Conservation (phyloP, 1,284 basidiomycete species). For the Malassezia slooffiae region DNA sequence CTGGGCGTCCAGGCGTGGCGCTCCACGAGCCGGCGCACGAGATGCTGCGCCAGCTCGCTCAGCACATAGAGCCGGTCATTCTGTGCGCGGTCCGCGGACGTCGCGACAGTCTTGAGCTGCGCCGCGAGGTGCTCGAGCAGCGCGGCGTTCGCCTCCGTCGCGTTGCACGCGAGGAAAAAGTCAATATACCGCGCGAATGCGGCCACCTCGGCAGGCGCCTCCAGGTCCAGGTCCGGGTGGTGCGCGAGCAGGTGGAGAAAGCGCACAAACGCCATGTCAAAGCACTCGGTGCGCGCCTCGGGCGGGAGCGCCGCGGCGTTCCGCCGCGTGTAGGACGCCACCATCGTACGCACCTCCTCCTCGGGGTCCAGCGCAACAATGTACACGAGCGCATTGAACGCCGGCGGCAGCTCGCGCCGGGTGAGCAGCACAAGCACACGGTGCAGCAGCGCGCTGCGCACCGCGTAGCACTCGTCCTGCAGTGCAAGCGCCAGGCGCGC, state of each 20-base stretch:
- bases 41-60: slow-evolving; percentile 74
- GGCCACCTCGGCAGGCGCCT: slow-evolving; percentile 61
- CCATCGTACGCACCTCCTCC: slow-evolving; percentile 39
- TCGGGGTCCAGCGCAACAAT: slow-evolving; percentile 86
- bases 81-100: slow-evolving; percentile 7
- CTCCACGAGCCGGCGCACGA: slow-evolving; percentile 64
- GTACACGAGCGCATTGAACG: slow-evolving; percentile 75
- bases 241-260: slow-evolving; percentile 78
- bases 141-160: slow-evolving; percentile 57
- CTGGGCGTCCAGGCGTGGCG: slow-evolving; percentile 63
- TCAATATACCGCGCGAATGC: slow-evolving; percentile 57
- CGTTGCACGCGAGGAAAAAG: slow-evolving; percentile 71
- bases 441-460: slow-evolving; percentile 65
- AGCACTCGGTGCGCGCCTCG: slow-evolving; percentile 17
- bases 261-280: slow-evolving; percentile 74
- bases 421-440: slow-evolving; percentile 62
- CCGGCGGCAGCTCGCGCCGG: slow-evolving; percentile 56
- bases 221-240: slow-evolving; percentile 76
- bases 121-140: slow-evolving; percentile 70
- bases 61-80: slow-evolving; percentile 68
- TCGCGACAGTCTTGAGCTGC: slow-evolving; percentile 66
- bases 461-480: slow-evolving; percentile 77
- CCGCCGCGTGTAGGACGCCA: slow-evolving; percentile 19
- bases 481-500: slow-evolving; percentile 60
- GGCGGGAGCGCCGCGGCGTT: slow-evolving; percentile 8